A percentile compares a stretch with the other conserved stretches of the same genome.
These are phyloP conservation scores for Debaryomyces castellii DNA, from an alignment of 805 yeast genomes.

Conservation along the genomic window DNA sequence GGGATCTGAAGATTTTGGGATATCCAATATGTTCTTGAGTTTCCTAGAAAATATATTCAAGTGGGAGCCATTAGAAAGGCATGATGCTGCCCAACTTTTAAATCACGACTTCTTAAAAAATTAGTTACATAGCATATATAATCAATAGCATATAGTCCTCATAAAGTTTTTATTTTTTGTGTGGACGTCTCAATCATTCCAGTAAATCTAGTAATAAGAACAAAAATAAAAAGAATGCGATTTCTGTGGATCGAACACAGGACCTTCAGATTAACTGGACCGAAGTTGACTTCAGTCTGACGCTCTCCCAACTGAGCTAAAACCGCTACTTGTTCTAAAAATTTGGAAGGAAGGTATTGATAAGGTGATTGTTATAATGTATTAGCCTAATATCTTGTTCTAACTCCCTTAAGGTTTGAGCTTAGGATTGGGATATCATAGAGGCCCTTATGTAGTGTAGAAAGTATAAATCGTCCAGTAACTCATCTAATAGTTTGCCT, in stretches of 20 bases:
- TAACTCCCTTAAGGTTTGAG: too few relatives aligned
- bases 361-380: too few relatives aligned
- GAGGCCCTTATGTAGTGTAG: too few relatives aligned
- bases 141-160: not conserved
- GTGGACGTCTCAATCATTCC: too few relatives aligned
- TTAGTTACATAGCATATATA: not conserved
- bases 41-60: slow-evolving; percentile 31
- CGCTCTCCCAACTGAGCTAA: slow-evolving; percentile 42
- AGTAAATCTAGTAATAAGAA: too few relatives aligned
- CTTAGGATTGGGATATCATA: too few relatives aligned
- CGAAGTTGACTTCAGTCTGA: slow-evolving; percentile 32
- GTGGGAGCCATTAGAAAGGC: slow-evolving; percentile 39
- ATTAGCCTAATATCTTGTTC: too few relatives aligned
- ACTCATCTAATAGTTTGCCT: too few relatives aligned
- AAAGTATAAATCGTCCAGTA: too few relatives aligned
- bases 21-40: slow-evolving; percentile 17
- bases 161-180: too few relatives aligned
- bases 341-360: too few relatives aligned
- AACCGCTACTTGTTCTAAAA: too few relatives aligned
- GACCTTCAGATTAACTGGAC: slow-evolving; percentile 27
- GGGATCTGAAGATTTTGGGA: slow-evolving; percentile 8
- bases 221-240: slow-evolving; percentile 15
- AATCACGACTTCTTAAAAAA: slow-evolving; percentile 21
- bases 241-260: slow-evolving; percentile 29
- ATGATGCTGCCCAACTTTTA: slow-evolving; percentile 23